A percentile compares a stretch with the other conserved stretches of the same genome.
Conservation (phyloP, 176 grass and related monocot genomes). For the Musa acuminata region DNA sequence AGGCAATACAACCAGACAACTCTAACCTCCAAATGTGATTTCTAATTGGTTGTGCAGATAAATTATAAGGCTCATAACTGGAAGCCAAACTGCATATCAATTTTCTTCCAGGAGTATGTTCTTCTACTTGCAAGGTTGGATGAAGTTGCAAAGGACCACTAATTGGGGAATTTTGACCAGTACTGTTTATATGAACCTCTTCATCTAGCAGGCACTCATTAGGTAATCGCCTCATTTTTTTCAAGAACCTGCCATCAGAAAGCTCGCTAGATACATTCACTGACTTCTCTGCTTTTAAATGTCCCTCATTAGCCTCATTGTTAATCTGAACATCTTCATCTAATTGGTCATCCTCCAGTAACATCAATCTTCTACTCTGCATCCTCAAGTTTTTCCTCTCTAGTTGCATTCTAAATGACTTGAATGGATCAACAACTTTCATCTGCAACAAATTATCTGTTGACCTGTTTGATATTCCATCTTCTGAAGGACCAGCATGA, state of each 20-base stretch:
- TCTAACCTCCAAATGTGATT: conserved; percentile 15
- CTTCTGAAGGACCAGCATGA: background rate
- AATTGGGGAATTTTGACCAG: background rate
- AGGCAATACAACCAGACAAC: background rate
- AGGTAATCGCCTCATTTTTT: background rate
- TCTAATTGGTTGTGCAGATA: background rate
- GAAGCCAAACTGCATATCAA: background rate
- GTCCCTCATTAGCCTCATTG: background rate
- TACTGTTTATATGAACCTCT: background rate
- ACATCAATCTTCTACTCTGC: conserved; percentile 3
- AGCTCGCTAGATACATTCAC: background rate
- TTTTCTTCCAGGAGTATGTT: background rate
- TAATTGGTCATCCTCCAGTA: background rate
- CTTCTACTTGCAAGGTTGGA: background rate
- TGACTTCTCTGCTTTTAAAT: background rate
- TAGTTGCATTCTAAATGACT: background rate
- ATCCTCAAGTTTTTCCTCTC: background rate
- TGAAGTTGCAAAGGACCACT: background rate
- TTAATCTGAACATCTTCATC: background rate
- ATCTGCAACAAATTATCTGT: background rate
- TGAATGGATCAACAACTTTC: background rate
- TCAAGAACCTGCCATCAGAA: background rate
- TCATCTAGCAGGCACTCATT: background rate
- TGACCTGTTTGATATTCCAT: background rate
- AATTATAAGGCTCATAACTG: background rate